A percentile compares a stretch with the other conserved stretches of the same genome.
Conservation (phyloP, 495 filamentous ascomycete species). For the Aspergillus sparsus region DNA sequence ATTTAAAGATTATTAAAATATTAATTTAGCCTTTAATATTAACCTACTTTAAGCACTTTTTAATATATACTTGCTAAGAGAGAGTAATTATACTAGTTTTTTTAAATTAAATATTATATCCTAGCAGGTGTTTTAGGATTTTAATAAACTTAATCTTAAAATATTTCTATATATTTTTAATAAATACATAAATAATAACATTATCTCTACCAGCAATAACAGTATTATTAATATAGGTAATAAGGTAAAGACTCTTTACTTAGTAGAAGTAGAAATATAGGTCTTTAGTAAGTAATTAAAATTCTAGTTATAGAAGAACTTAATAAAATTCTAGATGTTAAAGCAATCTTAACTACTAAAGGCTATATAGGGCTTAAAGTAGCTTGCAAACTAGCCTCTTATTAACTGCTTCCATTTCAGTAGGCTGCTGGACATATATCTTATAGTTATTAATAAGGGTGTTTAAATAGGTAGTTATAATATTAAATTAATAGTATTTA, state of each 20-base stretch:
- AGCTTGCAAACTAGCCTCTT: background rate
- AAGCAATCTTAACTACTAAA: background rate
- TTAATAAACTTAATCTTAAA: background rate
- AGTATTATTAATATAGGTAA: background rate
- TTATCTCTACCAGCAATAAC: background rate
- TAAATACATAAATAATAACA: background rate
- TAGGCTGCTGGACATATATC: background rate
- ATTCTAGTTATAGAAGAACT: background rate
- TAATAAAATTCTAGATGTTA: background rate
- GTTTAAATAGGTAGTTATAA: background rate
- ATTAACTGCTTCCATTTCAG: background rate
- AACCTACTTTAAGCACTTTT: background rate
- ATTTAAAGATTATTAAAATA: background rate
- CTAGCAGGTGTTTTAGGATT: background rate
- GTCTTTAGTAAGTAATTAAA: background rate
- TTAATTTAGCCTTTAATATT: background rate
- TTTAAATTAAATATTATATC: background rate
- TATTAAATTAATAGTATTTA: background rate
- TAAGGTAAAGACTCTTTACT: background rate
- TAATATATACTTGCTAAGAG: background rate
- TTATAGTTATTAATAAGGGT: background rate
- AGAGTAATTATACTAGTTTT: background rate
- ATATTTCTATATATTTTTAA: background rate
- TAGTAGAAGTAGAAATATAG: background rate
- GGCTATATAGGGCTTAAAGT: background rate